Evolutionary conservation across 2,329 filamentous ascomycete genomes (phyloP).

Genomic region (Xylariales sp.): DNA sequence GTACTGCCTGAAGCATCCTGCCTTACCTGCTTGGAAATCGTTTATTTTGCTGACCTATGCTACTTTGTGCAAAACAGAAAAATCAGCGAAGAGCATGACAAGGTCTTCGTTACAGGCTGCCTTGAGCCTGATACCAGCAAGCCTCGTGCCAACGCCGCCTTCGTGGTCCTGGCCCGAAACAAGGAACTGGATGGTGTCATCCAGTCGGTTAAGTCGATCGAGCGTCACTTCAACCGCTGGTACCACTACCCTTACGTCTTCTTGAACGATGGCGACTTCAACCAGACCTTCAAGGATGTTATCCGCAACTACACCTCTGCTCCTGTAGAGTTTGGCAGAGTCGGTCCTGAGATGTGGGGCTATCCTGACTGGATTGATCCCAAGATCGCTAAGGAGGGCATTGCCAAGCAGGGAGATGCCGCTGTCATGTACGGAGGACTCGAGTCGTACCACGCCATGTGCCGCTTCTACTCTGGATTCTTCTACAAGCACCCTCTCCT

Average conservation of each 20-base stretch:
- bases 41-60: no score
- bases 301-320: slow-evolving; percentile 87
- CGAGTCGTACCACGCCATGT: slow-evolving; percentile 99
- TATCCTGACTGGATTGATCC: slow-evolving; percentile 95
- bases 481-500: slow-evolving; percentile 97
- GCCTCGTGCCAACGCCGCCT: slow-evolving; percentile 87
- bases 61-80: no score
- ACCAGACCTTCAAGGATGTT: slow-evolving; percentile 85
- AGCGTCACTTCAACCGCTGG: slow-evolving; percentile 98
- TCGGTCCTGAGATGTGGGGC: slow-evolving; percentile 88
- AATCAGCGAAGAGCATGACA: slow-evolving; percentile 96
- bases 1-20: no score
- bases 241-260: slow-evolving; percentile 99
- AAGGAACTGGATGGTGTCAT: slow-evolving; percentile 95
- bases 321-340: slow-evolving; percentile 88
- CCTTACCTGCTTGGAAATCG: neutral
- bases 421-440: slow-evolving; percentile 99
- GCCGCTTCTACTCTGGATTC: slow-evolving; percentile 96
- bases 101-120: slow-evolving; percentile 91
- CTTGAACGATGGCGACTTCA: slow-evolving; percentile 95
- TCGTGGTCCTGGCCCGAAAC: slow-evolving; percentile 92
- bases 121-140: slow-evolving; percentile 72
- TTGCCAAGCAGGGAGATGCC: slow-evolving; percentile 91
- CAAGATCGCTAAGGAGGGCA: slow-evolving; percentile 91
- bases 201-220: slow-evolving; percentile 95